Percentiles rank a stretch among this genome's conserved stretches.
These are phyloP conservation scores for Elsinoe necatrix DNA, from an alignment of 2,329 filamentous ascomycete genomes.

Conservation along the genomic window DNA sequence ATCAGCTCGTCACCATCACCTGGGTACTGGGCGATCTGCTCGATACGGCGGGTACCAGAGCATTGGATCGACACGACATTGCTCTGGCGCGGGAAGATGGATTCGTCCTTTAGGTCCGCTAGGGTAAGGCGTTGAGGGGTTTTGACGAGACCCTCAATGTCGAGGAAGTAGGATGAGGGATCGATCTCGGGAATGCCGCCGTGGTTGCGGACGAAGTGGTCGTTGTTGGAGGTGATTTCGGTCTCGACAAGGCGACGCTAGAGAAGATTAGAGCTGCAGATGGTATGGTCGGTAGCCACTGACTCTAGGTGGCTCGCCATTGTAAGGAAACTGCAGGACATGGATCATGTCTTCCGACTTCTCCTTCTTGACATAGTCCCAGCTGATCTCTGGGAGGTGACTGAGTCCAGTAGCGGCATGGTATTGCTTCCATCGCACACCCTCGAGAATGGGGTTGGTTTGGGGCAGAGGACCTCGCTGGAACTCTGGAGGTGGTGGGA, in stretches of 20 bases:
- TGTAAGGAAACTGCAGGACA: constrained; percentile 41
- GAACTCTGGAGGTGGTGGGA: constrained; percentile 40
- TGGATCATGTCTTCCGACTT: constrained; percentile 42
- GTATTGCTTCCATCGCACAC: constrained; percentile 40
- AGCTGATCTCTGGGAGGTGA: constrained; percentile 46
- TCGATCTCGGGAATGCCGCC: constrained; percentile 62
- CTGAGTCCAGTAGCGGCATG: constrained; percentile 38
- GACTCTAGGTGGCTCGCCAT: constrained; percentile 35
- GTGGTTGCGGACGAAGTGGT: constrained; percentile 65
- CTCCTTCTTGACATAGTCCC: constrained; percentile 38
- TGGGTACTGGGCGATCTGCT: constrained; percentile 57
- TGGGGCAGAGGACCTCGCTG: constrained; percentile 36
- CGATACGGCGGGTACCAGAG: constrained; percentile 58
- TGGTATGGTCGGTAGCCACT: not conserved
- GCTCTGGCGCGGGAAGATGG: constrained; percentile 50
- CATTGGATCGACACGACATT: constrained; percentile 58
- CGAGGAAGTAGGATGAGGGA: constrained; percentile 44
- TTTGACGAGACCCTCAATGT: constrained; percentile 53
- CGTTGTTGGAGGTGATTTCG: constrained; percentile 52
- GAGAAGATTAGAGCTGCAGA: not conserved
- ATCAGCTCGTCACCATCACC: constrained; percentile 49
- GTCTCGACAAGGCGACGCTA: constrained; percentile 22
- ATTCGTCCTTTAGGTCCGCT: constrained; percentile 53
- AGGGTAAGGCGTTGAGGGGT: constrained; percentile 50
- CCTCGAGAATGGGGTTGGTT: constrained; percentile 38